A percentile compares a stretch with the other conserved stretches of the same genome.
phyloP scores from a whole-genome alignment of 148 eudicot genomes.

The Rheum nobile region DNA sequence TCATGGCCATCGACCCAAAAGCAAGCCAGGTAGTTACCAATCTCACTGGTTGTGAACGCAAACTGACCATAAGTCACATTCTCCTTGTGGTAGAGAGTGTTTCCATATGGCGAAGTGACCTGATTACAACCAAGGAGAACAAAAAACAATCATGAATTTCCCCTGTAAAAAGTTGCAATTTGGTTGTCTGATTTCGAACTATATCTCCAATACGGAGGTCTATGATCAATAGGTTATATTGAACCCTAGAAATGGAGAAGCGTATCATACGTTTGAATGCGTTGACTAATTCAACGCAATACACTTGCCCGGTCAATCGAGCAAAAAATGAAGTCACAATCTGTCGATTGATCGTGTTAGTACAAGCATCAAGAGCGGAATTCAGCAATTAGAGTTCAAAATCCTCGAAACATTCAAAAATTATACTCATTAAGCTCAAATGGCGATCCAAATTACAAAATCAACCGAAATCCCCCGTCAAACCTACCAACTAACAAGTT shows the following conservation, averaged over 20 bases:
- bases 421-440: neutral
- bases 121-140: neutral
- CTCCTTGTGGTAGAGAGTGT: slow-evolving; percentile 41
- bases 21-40: slow-evolving; percentile 58
- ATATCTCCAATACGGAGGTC: neutral
- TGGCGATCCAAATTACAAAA: neutral
- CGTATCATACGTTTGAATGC: neutral
- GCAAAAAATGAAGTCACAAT: neutral
- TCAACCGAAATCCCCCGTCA: neutral
- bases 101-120: slow-evolving; percentile 64
- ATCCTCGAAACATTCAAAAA: neutral
- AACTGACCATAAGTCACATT: slow-evolving; percentile 60
- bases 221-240: neutral
- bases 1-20: slow-evolving; percentile 43
- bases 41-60: slow-evolving; percentile 56
- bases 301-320: neutral
- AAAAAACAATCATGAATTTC: neutral
- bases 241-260: neutral
- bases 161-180: neutral
- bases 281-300: neutral
- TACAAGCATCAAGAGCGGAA: neutral
- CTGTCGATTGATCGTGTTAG: neutral
- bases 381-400: neutral
- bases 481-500: neutral
- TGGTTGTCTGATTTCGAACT: neutral